Evolutionary conservation across 176 grass and related monocot genomes (phyloP), one percentile per base, ranked within the genome.

Genomic region (Aegilops umbellulata): DNA sequence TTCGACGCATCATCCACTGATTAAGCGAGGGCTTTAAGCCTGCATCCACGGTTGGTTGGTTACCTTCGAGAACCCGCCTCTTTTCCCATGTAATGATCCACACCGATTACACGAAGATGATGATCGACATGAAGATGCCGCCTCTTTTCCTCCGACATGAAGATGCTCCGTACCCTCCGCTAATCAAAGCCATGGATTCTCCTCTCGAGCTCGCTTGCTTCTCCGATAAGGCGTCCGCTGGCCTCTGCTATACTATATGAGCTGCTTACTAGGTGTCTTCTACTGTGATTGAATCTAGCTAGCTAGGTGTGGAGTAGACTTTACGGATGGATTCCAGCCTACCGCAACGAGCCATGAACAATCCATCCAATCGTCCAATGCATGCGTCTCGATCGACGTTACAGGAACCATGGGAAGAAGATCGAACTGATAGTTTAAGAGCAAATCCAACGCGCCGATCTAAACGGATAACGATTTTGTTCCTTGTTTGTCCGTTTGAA

Each of bases 291-390:
- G 65, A 90, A 75, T 49, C 42, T 77, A 24, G 65, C 10, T 12
- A 74, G 79, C 10, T 16, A 74, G 34, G 31, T 41, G 53, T 64
- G 4, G 72, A 65, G 31, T 66, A 61, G 66, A 58, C 79, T 73
- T 69, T 60, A 79, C 19, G 47, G 36, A 68, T 36, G 19, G 89
- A 86, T 90, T 90, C 83, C 73, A 55, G 29, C 72, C 79, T 86
- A 78, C 39, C 64, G n/a, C 83, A 66, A 72, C 15, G 24, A 66
- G 84, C 69, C 82, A 46, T 65, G 84, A 86, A 78, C 32, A 70
- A 90, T 83, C 57, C 71, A 65, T 65, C 42, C 39, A 22, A 39
- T 65, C 8, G n/a, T 35, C 24, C 34, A 30, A 44, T 44, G 22
- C n/a, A 46, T 22, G 38, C 41, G n/a, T 17, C 49, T n/a, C 26